Base-by-base conservation (phyloP, 2,329 filamentous ascomycete genomes). In the Pseudogymnoascus sp. region DNA sequence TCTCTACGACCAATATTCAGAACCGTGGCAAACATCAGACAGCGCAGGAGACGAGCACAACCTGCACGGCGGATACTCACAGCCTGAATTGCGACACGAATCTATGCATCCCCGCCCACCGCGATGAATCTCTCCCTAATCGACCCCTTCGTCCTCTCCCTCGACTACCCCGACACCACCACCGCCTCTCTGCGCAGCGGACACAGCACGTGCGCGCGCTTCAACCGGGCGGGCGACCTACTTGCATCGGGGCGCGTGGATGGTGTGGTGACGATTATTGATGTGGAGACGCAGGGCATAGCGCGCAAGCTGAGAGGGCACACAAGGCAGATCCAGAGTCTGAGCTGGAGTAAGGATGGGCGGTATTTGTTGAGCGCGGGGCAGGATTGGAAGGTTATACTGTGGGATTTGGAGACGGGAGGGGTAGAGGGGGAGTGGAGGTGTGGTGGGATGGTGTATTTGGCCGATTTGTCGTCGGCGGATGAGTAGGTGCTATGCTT, bases 241-340 rank as follows among this genome's bases (percentile, higher is more conserved):
- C 87, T 99, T 68, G 95, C 95, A 51, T 96, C 93, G 31, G 95
- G 95, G 68, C 88, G 95, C 73, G 90, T 92, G 67, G 95, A 99
- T 78, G 95, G 95, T 69, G 95, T 92, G 4, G 90, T 99, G 43
- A 91, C 96, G 63, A 90, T 99, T 57, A 99, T 96, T 83, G 95
- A 99, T 74, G 86, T 98, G 61, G 96, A 99, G 77, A 99, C 96
- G 8, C 96, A 96, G 82, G 93, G 95, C 39, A 91, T 98, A 4
- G 95, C 95, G 65, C 89, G 92, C 73, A 99, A 98, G 78, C 81
- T 99, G 68, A 87, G 92, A 68, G 95, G 93, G 11, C 95, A 99
- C 77, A 96, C 90, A 61, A 88, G 91, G 73, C 93, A 95, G 74
- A 93, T 99, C 64, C 93, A 96, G 70, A 96, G 91, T 62, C 77